A percentile compares a stretch with the other conserved stretches of the same genome.
Evolutionary conservation across 805 yeast species (phyloP).

Genomic region (Metschnikowia gruessii): DNA sequence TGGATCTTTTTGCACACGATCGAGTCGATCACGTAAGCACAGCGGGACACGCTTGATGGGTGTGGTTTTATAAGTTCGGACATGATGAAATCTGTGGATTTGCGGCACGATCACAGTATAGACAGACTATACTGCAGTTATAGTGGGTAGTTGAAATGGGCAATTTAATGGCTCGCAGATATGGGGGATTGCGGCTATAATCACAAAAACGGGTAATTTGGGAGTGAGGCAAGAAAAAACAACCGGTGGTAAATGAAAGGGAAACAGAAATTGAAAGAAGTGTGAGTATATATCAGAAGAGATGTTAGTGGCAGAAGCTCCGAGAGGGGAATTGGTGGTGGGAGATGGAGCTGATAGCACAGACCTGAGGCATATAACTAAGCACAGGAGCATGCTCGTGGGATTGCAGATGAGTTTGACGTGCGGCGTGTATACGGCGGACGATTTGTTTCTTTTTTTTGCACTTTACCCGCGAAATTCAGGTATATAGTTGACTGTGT

Average conservation of each 20-base stretch:
- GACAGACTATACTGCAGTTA: no score
- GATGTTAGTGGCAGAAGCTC: background rate
- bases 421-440: background rate
- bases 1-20: slow-evolving; percentile 8
- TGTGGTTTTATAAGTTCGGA: slow-evolving; percentile 1
- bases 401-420: background rate
- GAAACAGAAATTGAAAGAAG: no score
- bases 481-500: no score
- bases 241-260: no score
- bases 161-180: no score
- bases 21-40: slow-evolving; percentile 6
- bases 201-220: no score
- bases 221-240: no score
- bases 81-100: background rate
- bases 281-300: background rate
- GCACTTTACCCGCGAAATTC: background rate
- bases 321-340: no score
- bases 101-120: no score
- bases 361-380: background rate
- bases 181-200: no score
- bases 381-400: background rate
- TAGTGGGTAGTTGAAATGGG: no score
- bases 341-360: background rate
- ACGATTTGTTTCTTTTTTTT: background rate
- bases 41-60: slow-evolving; percentile 6